A percentile compares a stretch with the other conserved stretches of the same genome.
phyloP scores from a whole-genome alignment of 2,329 filamentous ascomycete genomes.

The Emergomyces orientalis region DNA sequence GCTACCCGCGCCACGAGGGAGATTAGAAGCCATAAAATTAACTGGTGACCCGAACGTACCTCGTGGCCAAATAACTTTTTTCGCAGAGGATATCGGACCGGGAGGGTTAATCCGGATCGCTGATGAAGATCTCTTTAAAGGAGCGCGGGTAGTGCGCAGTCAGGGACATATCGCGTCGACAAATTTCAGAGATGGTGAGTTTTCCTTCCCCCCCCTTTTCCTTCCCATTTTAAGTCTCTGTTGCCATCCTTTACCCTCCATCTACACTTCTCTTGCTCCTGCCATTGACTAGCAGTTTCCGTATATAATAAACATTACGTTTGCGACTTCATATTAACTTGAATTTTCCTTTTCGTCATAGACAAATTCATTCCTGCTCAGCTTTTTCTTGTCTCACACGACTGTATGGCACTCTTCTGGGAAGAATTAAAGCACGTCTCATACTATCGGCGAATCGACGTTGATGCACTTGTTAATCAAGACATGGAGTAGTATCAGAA shows the following conservation, averaged over 20 bases:
- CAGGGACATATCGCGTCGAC: slow-evolving; percentile 67
- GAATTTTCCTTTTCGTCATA: slow-evolving; percentile 27
- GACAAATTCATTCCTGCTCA: slow-evolving; percentile 67
- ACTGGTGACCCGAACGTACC: slow-evolving; percentile 89
- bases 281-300: background rate
- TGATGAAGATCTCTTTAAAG: slow-evolving; percentile 60
- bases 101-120: slow-evolving; percentile 55
- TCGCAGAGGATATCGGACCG: slow-evolving; percentile 65
- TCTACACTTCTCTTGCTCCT: background rate
- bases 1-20: slow-evolving; percentile 36
- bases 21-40: slow-evolving; percentile 76
- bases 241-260: too few species aligned
- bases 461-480: slow-evolving; percentile 26
- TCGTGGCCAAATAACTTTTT: slow-evolving; percentile 72
- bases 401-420: slow-evolving; percentile 78
- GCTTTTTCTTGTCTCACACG: slow-evolving; percentile 67
- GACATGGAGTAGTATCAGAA: background rate
- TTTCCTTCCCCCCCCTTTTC: background rate
- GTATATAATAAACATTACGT: background rate
- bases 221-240: background rate
- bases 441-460: slow-evolving; percentile 37
- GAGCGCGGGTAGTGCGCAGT: slow-evolving; percentile 62
- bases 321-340: background rate
- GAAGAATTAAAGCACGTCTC: slow-evolving; percentile 42
- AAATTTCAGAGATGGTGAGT: slow-evolving; percentile 63